Conservation (phyloP, 1,284 basidiomycete genomes). For the Sporisorium scitamineum region DNA sequence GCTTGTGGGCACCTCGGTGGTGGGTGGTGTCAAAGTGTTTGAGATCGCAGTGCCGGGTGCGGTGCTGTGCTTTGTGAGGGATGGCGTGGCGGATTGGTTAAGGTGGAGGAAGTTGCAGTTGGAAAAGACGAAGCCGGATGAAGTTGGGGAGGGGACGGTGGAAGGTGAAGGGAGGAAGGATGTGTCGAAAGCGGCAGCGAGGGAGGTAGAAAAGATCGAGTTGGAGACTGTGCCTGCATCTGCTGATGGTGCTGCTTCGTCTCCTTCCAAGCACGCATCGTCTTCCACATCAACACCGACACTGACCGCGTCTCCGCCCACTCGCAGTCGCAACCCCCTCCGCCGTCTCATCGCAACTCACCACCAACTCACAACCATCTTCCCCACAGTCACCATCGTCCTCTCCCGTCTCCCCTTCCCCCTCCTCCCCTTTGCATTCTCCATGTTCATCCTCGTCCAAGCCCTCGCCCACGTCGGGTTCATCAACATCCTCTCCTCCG, state of each 20-base stretch:
- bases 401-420: conserved; percentile 80
- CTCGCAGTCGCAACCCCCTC: conserved; percentile 21
- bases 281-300: background rate
- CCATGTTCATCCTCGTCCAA: conserved; percentile 94
- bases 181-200: conserved; percentile 11
- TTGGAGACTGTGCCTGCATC: conserved; percentile 31
- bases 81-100: conserved; percentile 75
- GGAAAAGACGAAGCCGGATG: conserved; percentile 17
- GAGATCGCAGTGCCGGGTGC: conserved; percentile 88
- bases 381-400: conserved; percentile 82
- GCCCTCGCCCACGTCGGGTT: conserved; percentile 86
- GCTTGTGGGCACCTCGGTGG: conserved; percentile 75
- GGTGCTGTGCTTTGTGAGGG: conserved; percentile 77
- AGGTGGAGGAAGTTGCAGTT: conserved; percentile 30
- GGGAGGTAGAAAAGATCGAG: conserved; percentile 35
- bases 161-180: conserved; percentile 10
- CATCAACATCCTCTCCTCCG: conserved; percentile 85
- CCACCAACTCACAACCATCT: conserved; percentile 64
- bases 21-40: conserved; percentile 74
- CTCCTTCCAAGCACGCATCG: background rate
- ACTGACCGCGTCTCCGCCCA: background rate
- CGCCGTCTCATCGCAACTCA: conserved; percentile 22
- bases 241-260: conserved; percentile 13
- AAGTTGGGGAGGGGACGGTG: conserved; percentile 5
- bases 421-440: conserved; percentile 91